phyloP scores from a whole-genome alignment of 768 basidiomycete species.

The Hericium coralloides region DNA sequence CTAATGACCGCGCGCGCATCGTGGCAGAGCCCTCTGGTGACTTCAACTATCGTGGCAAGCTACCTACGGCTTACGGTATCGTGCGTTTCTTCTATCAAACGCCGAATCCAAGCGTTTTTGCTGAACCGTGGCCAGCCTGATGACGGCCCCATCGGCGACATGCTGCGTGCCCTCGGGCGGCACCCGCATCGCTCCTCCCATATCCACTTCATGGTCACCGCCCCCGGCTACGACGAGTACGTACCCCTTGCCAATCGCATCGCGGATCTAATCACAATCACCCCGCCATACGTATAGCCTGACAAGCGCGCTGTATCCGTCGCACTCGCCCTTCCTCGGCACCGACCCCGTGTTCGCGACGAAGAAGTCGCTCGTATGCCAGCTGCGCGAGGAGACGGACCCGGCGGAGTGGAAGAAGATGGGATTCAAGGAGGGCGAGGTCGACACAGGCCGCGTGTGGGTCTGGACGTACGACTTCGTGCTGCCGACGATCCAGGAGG shows the following conservation, averaged over 20 bases:
- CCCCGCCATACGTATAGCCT: slow-evolving; percentile 1
- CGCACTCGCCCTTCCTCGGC: slow-evolving; percentile 27
- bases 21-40: slow-evolving; percentile 21
- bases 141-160: slow-evolving; percentile 23
- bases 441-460: slow-evolving; percentile 22
- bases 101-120: background rate
- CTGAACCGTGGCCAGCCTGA: slow-evolving; percentile 17
- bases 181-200: slow-evolving; percentile 27
- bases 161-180: slow-evolving; percentile 22
- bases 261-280: background rate
- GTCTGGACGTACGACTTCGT: slow-evolving; percentile 26
- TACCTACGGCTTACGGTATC: slow-evolving; percentile 27
- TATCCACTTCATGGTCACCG: slow-evolving; percentile 24
- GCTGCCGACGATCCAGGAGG: slow-evolving; percentile 21
- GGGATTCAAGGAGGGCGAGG: slow-evolving; percentile 24
- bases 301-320: slow-evolving; percentile 26
- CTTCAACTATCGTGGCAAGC: slow-evolving; percentile 23
- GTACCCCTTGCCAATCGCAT: slow-evolving; percentile 4
- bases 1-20: slow-evolving; percentile 24
- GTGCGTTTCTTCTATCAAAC: slow-evolving; percentile 10
- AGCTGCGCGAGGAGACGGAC: slow-evolving; percentile 20
- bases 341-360: slow-evolving; percentile 29
- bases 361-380: slow-evolving; percentile 25
- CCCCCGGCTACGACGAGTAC: slow-evolving; percentile 26
- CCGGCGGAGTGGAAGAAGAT: slow-evolving; percentile 19